Conservation (phyloP, 2,329 filamentous ascomycete genomes). For the Pezicula rhizophila region DNA sequence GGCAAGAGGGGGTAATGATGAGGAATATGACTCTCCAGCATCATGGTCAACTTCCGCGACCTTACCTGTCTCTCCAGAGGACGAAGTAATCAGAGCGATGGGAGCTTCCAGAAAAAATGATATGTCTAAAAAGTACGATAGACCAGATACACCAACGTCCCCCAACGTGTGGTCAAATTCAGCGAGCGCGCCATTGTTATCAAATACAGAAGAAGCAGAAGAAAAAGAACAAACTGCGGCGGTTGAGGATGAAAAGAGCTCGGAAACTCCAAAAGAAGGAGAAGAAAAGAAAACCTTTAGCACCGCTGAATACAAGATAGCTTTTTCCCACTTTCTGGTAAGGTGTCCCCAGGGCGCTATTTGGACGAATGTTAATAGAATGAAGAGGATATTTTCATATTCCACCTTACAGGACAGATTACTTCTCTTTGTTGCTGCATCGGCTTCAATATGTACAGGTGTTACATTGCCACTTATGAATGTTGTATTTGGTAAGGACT, state of each 20-base stretch:
- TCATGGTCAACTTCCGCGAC: slow-evolving; percentile 8
- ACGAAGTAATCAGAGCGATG: not conserved
- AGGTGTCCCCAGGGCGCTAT: not conserved
- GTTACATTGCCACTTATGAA: slow-evolving; percentile 52
- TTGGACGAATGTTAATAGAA: not conserved
- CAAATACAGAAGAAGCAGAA: not conserved
- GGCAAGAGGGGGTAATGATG: not conserved
- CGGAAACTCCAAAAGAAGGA: slow-evolving; percentile 1
- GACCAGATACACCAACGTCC: slow-evolving; percentile 2
- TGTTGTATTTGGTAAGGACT: slow-evolving; percentile 44
- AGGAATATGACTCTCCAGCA: not conserved
- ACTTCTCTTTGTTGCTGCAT: slow-evolving; percentile 26
- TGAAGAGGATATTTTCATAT: slow-evolving; percentile 19
- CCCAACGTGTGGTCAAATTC: slow-evolving; percentile 1
- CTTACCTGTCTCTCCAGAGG: slow-evolving; percentile 2
- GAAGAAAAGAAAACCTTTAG: slow-evolving; percentile 5
- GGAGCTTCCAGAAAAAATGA: not conserved
- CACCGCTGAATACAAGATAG: slow-evolving; percentile 6
- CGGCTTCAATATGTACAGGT: slow-evolving; percentile 47
- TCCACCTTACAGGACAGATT: slow-evolving; percentile 9
- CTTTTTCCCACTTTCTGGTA: slow-evolving; percentile 10
- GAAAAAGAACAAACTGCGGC: not conserved
- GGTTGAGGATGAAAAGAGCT: not conserved
- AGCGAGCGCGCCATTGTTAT: not conserved
- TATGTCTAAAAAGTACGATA: not conserved